Evolutionary conservation across 2,329 filamentous ascomycete species (phyloP).

Genomic region (Fusarium continuum): DNA sequence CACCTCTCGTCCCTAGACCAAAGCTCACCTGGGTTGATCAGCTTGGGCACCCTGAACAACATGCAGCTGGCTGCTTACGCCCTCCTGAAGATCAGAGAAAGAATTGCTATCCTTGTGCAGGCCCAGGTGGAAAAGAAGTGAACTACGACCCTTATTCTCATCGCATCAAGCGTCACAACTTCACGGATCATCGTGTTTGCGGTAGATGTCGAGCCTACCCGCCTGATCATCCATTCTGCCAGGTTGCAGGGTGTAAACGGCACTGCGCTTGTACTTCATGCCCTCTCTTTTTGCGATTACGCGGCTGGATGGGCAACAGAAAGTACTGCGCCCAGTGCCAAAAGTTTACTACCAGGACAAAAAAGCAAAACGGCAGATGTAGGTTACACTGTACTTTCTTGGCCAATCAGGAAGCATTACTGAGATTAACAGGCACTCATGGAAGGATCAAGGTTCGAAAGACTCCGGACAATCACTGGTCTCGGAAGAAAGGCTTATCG

Average conservation of each 20-base stretch:
- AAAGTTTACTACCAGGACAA: not conserved
- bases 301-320: constrained; percentile 1
- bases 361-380: constrained; percentile 4
- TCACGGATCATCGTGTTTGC: not conserved
- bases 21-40: constrained; percentile 5
- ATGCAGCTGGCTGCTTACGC: not conserved
- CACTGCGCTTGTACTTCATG: constrained; percentile 14
- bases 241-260: not conserved
- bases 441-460: not conserved
- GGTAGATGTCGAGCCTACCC: not conserved
- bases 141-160: not conserved
- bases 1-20: not conserved
- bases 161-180: not conserved
- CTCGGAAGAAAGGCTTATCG: not conserved
- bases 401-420: not conserved
- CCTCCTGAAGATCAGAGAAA: fast-evolving
- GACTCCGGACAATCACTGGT: constrained; percentile 10
- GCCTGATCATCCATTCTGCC: not conserved
- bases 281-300: constrained; percentile 4
- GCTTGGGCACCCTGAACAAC: not conserved
- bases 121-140: fast-evolving
- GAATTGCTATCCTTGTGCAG: not conserved
- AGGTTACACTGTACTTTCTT: not conserved
- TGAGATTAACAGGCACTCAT: not conserved
- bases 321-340: constrained; percentile 1